A percentile compares a stretch with the other conserved stretches of the same genome.
phyloP scores from a whole-genome alignment of 2,329 filamentous ascomycete species.

The Macroventuria anomochaeta region DNA sequence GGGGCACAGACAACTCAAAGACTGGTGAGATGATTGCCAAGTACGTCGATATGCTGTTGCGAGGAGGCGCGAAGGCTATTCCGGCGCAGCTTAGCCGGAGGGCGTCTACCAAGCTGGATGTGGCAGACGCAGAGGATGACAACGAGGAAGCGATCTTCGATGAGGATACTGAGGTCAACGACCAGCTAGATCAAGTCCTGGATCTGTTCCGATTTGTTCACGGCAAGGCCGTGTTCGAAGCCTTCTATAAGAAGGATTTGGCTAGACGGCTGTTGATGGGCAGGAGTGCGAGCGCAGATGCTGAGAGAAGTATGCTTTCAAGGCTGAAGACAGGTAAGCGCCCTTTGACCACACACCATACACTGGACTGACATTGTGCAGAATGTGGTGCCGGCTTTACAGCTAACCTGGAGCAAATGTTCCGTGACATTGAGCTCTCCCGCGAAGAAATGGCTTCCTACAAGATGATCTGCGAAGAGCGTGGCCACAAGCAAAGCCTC shows the following conservation, averaged over 20 bases:
- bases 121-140: slow-evolving; percentile 67
- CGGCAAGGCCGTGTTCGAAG: slow-evolving; percentile 96
- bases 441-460: slow-evolving; percentile 93
- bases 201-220: slow-evolving; percentile 97
- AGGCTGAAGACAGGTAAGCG: slow-evolving; percentile 75
- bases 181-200: slow-evolving; percentile 88
- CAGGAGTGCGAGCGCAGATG: slow-evolving; percentile 90
- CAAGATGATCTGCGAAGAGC: slow-evolving; percentile 70
- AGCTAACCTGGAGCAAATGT: slow-evolving; percentile 98
- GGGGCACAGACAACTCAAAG: slow-evolving; percentile 86
- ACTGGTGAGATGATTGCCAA: slow-evolving; percentile 99
- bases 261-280: slow-evolving; percentile 89
- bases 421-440: slow-evolving; percentile 94
- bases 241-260: slow-evolving; percentile 98
- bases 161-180: slow-evolving; percentile 89
- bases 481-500: slow-evolving; percentile 63
- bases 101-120: slow-evolving; percentile 59
- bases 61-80: slow-evolving; percentile 84
- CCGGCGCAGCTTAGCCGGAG: slow-evolving; percentile 69
- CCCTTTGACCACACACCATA: not conserved
- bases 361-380: slow-evolving; percentile 26
- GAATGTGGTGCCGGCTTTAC: slow-evolving; percentile 96
- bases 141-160: slow-evolving; percentile 71
- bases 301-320: slow-evolving; percentile 92
- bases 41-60: slow-evolving; percentile 87